Evolutionary conservation across 2,329 filamentous ascomycete genomes (phyloP).

Genomic region (Leptographium flavum): DNA sequence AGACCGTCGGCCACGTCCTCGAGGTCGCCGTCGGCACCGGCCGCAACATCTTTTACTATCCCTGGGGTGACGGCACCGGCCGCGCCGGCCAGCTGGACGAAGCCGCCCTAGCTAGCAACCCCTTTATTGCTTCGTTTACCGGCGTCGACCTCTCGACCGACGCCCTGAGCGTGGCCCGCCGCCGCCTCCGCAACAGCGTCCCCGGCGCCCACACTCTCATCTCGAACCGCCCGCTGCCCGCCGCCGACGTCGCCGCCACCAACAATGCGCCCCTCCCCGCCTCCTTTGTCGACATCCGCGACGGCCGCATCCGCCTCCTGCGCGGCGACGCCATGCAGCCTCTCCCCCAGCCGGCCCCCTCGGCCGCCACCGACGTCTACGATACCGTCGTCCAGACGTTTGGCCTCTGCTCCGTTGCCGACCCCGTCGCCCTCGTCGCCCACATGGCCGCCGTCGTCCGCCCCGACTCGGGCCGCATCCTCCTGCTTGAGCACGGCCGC

Average conservation of each 20-base stretch:
- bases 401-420: conserved; percentile 46
- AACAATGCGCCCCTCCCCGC: conserved; percentile 18
- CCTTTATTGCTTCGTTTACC: conserved; percentile 39
- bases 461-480: conserved; percentile 42
- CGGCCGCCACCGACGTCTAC: conserved; percentile 25
- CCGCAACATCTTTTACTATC: conserved; percentile 44
- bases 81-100: background rate
- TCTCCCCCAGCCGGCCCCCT: conserved; percentile 26
- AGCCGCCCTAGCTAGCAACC: background rate
- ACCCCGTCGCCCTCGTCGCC: conserved; percentile 37
- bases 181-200: conserved; percentile 30
- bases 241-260: background rate
- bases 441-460: conserved; percentile 37
- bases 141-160: conserved; percentile 46
- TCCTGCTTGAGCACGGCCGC: conserved; percentile 49
- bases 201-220: conserved; percentile 25
- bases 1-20: conserved; percentile 41
- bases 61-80: conserved; percentile 28
- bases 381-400: conserved; percentile 52
- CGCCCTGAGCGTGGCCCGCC: conserved; percentile 44
- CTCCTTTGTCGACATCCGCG: conserved; percentile 15
- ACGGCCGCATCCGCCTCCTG: conserved; percentile 12
- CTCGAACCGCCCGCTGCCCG: conserved; percentile 17
- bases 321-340: conserved; percentile 29
- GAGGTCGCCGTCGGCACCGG: conserved; percentile 51